Evolutionary conservation across 2,329 filamentous ascomycete genomes (phyloP), one percentile per base, ranked within the genome.

Genomic region (Phaeoacremonium minimum): DNA sequence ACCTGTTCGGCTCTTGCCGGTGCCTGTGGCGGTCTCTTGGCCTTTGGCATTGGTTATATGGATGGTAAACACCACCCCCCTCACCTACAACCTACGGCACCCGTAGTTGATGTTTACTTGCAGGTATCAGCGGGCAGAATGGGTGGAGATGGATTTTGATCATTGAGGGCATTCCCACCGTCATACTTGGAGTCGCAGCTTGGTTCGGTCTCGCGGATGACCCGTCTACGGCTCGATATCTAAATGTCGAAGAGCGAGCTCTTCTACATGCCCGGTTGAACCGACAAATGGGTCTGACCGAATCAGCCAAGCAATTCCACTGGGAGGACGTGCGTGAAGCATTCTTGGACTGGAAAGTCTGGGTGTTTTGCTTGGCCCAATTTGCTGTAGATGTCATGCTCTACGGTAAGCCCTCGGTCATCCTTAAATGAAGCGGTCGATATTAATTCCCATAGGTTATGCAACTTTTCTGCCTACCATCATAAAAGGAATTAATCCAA

Each of bases 131-230:
- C 17, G 71, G 76, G 11, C 55, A 60, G 33, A 69, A 18, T 59
- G 74, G 71, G 6, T 81, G 77, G 79, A 66, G 81, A 18, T 85
- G 81, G 81, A 82, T 85, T 42, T 64, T 85, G 60, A 76, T 80
- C 40, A 52, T 81, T 15, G 67, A 72, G 35, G 64, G 65, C 4
- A 44, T 67, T 4, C 64, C 64, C 13, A 64, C 75, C 9, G 58
- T 77, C 14, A 32, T 77, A 3, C 48, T 78, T 2, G 77, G 75
- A 0, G 53, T 73, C 4, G 51, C 60, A 1, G 69, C 68, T 3
- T 77, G 67, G 62, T 78, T 71, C 37, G 45, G 70, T 22, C 57
- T 83, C 4, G 70, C 77, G 3, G 71, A 82, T 47, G 64, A 67
- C 4, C 73, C 75, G 0, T 67, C 26, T n/a, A 42, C 26, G 11